A percentile compares a stretch with the other conserved stretches of the same genome.
Conservation (phyloP, 352 stramenopile species). For the Phytophthora megakarya region DNA sequence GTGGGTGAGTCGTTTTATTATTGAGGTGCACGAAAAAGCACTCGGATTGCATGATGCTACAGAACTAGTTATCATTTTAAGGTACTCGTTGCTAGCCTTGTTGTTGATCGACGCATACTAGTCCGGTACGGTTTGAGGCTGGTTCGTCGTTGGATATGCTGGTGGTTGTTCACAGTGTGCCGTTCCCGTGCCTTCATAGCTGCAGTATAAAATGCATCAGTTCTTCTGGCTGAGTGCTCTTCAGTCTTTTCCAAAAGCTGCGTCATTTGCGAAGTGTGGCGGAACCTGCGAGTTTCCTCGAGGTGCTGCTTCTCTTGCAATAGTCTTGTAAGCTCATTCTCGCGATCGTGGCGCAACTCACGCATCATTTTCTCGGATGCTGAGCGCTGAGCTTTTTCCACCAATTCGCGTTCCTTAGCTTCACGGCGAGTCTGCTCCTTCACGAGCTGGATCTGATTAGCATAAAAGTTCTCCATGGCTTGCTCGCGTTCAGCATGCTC, state of each 20-base stretch:
- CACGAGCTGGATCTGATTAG: conserved; percentile 70
- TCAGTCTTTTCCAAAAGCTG: conserved; percentile 48
- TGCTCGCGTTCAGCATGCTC: conserved; percentile 63
- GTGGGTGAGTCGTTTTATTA: too few relatives aligned
- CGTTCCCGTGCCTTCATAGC: conserved; percentile 65
- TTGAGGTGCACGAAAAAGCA: too few relatives aligned
- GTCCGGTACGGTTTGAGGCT: conserved; percentile 23
- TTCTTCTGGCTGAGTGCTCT: conserved; percentile 34
- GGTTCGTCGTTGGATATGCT: conserved; percentile 8
- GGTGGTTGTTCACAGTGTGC: conserved; percentile 19
- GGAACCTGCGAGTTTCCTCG: conserved; percentile 62
- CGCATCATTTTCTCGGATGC: conserved; percentile 72
- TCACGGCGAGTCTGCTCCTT: conserved; percentile 68
- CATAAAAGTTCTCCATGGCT: conserved; percentile 73
- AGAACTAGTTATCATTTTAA: conserved; percentile 22
- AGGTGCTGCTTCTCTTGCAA: conserved; percentile 67
- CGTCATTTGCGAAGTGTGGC: conserved; percentile 46
- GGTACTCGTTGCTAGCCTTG: conserved; percentile 25
- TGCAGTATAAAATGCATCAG: conserved; percentile 70
- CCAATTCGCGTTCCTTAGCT: conserved; percentile 57
- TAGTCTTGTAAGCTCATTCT: conserved; percentile 55
- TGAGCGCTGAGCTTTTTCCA: conserved; percentile 71
- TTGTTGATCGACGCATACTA: conserved; percentile 7
- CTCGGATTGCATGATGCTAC: neutral
- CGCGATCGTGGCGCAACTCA: conserved; percentile 63